These are phyloP conservation scores for Salix udensis DNA, from an alignment of 345 rosid genomes.

Conservation along the genomic window DNA sequence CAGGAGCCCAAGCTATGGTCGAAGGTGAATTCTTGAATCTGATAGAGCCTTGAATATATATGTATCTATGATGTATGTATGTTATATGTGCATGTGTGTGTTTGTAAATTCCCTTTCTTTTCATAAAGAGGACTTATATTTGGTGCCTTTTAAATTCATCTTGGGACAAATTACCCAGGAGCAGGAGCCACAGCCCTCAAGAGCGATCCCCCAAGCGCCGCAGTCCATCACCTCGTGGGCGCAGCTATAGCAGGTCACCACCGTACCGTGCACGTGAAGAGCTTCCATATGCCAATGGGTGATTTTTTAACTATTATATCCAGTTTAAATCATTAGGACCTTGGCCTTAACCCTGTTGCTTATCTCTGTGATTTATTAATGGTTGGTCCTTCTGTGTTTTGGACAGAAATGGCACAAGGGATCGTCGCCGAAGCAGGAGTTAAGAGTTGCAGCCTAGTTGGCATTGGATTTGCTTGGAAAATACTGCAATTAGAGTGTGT, in stretches of 20 bases:
- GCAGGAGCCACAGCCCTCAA: slow-evolving; percentile 88
- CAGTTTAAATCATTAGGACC: not conserved
- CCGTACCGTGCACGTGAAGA: slow-evolving; percentile 77
- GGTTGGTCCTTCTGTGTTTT: slow-evolving; percentile 9
- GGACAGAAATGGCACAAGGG: slow-evolving; percentile 75
- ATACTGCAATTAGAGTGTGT: slow-evolving; percentile 45
- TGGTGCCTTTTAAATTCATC: not conserved
- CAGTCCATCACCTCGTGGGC: slow-evolving; percentile 85
- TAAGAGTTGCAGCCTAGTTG: slow-evolving; percentile 32
- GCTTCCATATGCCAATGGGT: slow-evolving; percentile 88
- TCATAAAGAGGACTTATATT: not conserved
- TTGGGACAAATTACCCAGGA: slow-evolving; percentile 3
- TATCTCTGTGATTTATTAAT: not conserved
- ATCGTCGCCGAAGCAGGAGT: slow-evolving; percentile 93
- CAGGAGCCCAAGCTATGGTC: slow-evolving; percentile 83
- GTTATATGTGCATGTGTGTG: not conserved
- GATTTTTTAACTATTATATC: slow-evolving; percentile 17
- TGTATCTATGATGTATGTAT: not conserved
- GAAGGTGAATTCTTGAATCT: slow-evolving; percentile 40
- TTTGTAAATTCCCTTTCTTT: not conserved
- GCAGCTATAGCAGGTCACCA: slow-evolving; percentile 88
- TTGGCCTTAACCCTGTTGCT: not conserved
- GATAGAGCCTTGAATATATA: not conserved
- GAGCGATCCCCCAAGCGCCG: slow-evolving; percentile 73
- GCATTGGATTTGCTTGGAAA: slow-evolving; percentile 20